These are phyloP conservation scores for Tolypocladium capitatum DNA, from an alignment of 2,329 filamentous ascomycete species.

Conservation along the genomic window DNA sequence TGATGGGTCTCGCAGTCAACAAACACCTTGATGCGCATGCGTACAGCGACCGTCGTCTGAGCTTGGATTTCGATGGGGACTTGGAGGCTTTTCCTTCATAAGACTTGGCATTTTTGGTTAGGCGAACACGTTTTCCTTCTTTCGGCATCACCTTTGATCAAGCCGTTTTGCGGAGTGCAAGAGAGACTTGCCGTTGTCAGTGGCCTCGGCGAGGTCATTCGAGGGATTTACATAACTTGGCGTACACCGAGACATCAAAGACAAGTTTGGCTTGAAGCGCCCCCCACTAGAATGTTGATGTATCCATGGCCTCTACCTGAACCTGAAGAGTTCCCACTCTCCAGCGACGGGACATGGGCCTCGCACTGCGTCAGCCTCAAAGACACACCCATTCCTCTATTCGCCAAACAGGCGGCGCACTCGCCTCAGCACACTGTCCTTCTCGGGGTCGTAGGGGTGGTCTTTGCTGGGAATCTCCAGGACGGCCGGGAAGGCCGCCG, in stretches of 20 bases:
- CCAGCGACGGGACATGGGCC: background rate
- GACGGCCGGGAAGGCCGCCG: slow-evolving; percentile 87
- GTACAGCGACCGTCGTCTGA: background rate
- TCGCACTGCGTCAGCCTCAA: background rate
- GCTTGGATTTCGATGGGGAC: background rate
- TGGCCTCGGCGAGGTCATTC: background rate
- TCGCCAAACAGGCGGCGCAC: slow-evolving; percentile 59
- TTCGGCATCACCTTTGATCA: background rate
- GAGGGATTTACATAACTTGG: background rate
- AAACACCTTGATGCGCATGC: background rate
- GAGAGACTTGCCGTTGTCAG: background rate
- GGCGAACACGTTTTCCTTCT: background rate
- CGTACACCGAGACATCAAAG: background rate
- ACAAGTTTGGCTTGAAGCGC: background rate
- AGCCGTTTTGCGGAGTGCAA: background rate
- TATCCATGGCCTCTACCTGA: background rate
- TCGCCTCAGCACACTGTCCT: slow-evolving; percentile 89
- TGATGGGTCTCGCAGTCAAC: slow-evolving; percentile 11
- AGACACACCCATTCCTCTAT: slow-evolving; percentile 24
- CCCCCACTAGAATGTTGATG: background rate
- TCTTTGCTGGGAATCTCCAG: slow-evolving; percentile 98
- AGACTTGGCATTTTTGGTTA: background rate
- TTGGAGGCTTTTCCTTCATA: background rate
- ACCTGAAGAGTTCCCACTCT: background rate
- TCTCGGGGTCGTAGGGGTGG: slow-evolving; percentile 96